Conservation (phyloP, 2,329 filamentous ascomycete genomes). For the Cercospora berteroae region DNA sequence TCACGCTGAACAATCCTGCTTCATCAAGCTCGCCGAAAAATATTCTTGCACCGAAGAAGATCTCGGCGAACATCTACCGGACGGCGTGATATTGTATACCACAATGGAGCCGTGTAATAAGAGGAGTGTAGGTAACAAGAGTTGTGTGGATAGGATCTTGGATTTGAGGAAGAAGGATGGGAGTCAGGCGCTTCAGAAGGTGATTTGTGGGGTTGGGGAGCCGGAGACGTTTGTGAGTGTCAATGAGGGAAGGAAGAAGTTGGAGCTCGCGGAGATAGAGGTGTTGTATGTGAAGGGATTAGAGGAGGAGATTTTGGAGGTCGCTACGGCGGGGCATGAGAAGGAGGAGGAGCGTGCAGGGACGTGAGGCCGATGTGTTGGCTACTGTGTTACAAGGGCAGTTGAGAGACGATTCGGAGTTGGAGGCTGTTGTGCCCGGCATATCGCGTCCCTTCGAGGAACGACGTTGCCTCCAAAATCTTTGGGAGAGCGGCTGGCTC, state of each 20-base stretch:
- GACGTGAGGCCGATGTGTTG: neutral
- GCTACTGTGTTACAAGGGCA: neutral
- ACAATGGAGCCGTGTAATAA: slow-evolving; percentile 85
- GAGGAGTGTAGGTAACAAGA: slow-evolving; percentile 69
- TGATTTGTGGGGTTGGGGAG: slow-evolving; percentile 86
- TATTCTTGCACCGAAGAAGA: slow-evolving; percentile 51
- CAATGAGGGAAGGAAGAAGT: slow-evolving; percentile 69
- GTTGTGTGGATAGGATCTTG: slow-evolving; percentile 78
- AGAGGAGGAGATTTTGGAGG: slow-evolving; percentile 74
- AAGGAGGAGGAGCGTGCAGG: neutral
- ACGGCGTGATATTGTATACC: slow-evolving; percentile 71
- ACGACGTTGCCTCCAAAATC: neutral
- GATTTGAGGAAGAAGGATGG: slow-evolving; percentile 46
- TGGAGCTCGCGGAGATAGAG: slow-evolving; percentile 70
- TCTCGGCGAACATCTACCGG: slow-evolving; percentile 53
- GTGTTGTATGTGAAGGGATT: slow-evolving; percentile 72
- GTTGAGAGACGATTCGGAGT: neutral
- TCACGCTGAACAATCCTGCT: slow-evolving; percentile 90
- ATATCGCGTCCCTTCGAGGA: neutral
- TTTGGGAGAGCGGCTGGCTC: neutral
- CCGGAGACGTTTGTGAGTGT: slow-evolving; percentile 84
- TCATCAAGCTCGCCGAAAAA: slow-evolving; percentile 63
- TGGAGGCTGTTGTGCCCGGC: neutral
- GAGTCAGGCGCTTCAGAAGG: slow-evolving; percentile 63
- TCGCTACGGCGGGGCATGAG: slow-evolving; percentile 78